phyloP scores from a whole-genome alignment of 2,329 filamentous ascomycete species.

The Ceratocystis harringtonii region DNA sequence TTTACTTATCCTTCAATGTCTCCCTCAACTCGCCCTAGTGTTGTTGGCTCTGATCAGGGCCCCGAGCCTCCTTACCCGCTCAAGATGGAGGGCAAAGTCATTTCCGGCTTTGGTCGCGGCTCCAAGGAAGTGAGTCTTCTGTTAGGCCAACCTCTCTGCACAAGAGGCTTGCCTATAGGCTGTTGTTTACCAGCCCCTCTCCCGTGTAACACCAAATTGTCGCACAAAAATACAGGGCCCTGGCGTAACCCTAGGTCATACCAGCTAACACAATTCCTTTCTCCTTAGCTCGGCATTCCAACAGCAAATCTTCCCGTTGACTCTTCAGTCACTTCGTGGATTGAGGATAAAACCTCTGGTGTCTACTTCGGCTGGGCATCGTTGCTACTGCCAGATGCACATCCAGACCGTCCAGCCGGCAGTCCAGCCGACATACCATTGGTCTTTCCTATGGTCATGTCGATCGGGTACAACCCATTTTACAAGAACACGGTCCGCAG shows the following conservation, averaged over 20 bases:
- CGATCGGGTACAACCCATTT: slow-evolving; percentile 92
- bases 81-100: slow-evolving; percentile 69
- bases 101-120: slow-evolving; percentile 84
- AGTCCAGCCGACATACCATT: slow-evolving; percentile 20
- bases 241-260: neutral
- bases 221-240: neutral
- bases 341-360: slow-evolving; percentile 51
- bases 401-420: slow-evolving; percentile 28
- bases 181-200: neutral
- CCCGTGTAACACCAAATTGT: neutral
- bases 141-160: no score
- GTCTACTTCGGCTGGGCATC: slow-evolving; percentile 91
- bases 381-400: slow-evolving; percentile 41
- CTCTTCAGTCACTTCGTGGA: slow-evolving; percentile 43
- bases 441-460: slow-evolving; percentile 80
- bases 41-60: slow-evolving; percentile 59
- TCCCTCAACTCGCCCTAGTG: slow-evolving; percentile 35
- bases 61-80: slow-evolving; percentile 70
- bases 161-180: neutral
- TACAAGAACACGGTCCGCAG: slow-evolving; percentile 81
- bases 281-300: slow-evolving; percentile 68
- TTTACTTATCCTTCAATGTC: neutral
- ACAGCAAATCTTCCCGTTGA: slow-evolving; percentile 84
- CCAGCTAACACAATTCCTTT: neutral
- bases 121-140: slow-evolving; percentile 59